Base-by-base conservation (phyloP, 208 protist genomes). In the Acanthamoeba sp. region DNA sequence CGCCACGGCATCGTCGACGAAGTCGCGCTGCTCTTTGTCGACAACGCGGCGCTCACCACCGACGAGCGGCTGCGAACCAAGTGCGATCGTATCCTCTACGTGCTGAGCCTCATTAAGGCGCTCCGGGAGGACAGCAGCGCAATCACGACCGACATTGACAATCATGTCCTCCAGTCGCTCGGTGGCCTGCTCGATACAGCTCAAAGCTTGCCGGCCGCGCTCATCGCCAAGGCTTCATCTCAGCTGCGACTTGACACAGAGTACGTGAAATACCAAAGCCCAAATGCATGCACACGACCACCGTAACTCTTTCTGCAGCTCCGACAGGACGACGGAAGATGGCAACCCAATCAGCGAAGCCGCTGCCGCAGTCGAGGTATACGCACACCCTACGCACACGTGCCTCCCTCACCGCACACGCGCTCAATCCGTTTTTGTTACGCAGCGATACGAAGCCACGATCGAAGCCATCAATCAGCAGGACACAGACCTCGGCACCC, bases 81-180 rank as follows among this genome's bases (percentile, higher is more conserved):
- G n/a, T 36, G 29, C 29, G 62, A 69, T 10, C 62, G 62, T 29
- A 36, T 69, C 62, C 9, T 69, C 62, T 69, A 69, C 29, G 62
- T 69, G 62, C 27, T 34, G n/a, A 6, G 9, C 29, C 62, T 69
- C 24, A 18, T 87, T 14, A 24, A 24, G 20, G 16, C 9, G 14
- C 36, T 87, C 29, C 57, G 40, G 78, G 78, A 87, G 50, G 20
- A 57, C 78, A 27, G 32, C 78, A 87, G 78, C 34, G 57, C 78
- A 7, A 57, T 18, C 27, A 24, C 40, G 50, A 3, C 78, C 42
- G 40, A 57, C 78, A 18, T 87, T n/a, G 29, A 32, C 27, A 55
- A 57, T 14, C 40, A 87, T 27, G 10, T 52, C 45, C 78, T 87
- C n/a, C 62, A 69, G 12, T 29, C 62, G 24, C 29, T 69, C 29